Percentiles rank a stretch among this genome's conserved stretches.
Evolutionary conservation across 2,329 filamentous ascomycete genomes (phyloP).

Genomic region (Chalaropsis thielavioides): DNA sequence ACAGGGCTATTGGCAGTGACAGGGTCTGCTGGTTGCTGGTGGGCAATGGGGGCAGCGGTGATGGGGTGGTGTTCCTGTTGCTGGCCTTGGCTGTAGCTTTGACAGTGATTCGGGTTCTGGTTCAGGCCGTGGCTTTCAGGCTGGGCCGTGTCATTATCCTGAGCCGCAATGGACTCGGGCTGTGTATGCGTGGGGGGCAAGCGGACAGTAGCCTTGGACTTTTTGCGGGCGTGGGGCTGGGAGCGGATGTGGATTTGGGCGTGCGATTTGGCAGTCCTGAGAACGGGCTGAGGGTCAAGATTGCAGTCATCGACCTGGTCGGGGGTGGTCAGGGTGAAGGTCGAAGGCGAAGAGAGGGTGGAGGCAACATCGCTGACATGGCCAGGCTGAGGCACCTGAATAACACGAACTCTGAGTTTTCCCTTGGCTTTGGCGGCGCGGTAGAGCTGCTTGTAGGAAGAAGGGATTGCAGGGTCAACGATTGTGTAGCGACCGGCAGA

Average conservation of each 20-base stretch:
- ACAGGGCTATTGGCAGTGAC: not conserved
- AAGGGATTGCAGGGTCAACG: not conserved
- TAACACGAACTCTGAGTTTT: slow-evolving; percentile 80
- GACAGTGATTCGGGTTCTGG: no score
- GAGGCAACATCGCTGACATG: not conserved
- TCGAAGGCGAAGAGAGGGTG: not conserved
- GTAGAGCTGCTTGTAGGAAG: slow-evolving; percentile 85
- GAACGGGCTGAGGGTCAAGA: not conserved
- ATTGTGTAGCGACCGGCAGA: slow-evolving; percentile 56
- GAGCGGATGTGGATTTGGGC: not conserved
- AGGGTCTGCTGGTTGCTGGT: no score
- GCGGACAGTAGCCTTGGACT: not conserved
- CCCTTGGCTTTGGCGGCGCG: slow-evolving; percentile 95
- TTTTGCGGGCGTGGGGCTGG: not conserved
- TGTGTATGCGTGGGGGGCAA: not conserved
- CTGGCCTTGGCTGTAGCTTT: no score
- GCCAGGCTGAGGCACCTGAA: slow-evolving; percentile 21
- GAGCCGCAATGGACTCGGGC: not conserved
- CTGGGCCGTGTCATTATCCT: not conserved
- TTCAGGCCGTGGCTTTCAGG: not conserved
- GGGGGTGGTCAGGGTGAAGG: not conserved
- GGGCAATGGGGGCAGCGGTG: no score
- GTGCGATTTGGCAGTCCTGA: not conserved
- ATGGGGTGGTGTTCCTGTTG: no score
- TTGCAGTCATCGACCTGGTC: not conserved